Evolutionary conservation across 768 basidiomycete genomes (phyloP).

Genomic region (Mycena floridula): DNA sequence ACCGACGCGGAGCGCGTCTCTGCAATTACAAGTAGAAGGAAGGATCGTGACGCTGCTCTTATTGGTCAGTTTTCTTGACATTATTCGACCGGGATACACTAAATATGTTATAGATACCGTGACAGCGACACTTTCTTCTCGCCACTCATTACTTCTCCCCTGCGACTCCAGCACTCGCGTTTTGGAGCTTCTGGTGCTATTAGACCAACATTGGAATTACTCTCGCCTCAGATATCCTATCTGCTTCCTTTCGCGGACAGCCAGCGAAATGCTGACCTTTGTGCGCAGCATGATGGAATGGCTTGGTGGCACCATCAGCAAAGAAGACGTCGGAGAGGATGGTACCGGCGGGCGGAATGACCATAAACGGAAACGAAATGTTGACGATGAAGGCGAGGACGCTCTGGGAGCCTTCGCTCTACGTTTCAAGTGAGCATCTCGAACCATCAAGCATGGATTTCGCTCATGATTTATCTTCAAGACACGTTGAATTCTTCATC

Average conservation of each 20-base stretch:
- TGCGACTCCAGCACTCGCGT: slow-evolving; percentile 94
- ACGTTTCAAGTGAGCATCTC: slow-evolving; percentile 63
- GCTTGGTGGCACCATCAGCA: slow-evolving; percentile 93
- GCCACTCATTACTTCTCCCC: slow-evolving; percentile 82
- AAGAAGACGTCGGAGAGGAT: slow-evolving; percentile 86
- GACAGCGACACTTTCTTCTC: slow-evolving; percentile 74
- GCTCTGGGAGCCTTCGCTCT: slow-evolving; percentile 81
- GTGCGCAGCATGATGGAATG: slow-evolving; percentile 98
- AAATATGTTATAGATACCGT: slow-evolving; percentile 60
- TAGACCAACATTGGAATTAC: slow-evolving; percentile 97
- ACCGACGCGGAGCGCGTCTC: slow-evolving; percentile 85
- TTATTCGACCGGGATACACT: not conserved
- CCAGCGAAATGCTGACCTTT: slow-evolving; percentile 88
- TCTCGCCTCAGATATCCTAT: slow-evolving; percentile 81
- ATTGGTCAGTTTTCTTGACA: slow-evolving; percentile 54
- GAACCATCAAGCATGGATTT: not conserved
- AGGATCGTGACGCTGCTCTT: slow-evolving; percentile 85
- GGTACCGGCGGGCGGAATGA: slow-evolving; percentile 47
- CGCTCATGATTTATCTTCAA: slow-evolving; percentile 21
- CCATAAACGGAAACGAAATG: slow-evolving; percentile 46
- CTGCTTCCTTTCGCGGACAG: slow-evolving; percentile 88
- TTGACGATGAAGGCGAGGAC: slow-evolving; percentile 75
- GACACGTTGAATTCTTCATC: slow-evolving; percentile 89
- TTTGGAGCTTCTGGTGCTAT: slow-evolving; percentile 88
- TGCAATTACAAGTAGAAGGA: slow-evolving; percentile 79